phyloP scores from a whole-genome alignment of 2,329 filamentous ascomycete species.

The Colletotrichum truncatum region DNA sequence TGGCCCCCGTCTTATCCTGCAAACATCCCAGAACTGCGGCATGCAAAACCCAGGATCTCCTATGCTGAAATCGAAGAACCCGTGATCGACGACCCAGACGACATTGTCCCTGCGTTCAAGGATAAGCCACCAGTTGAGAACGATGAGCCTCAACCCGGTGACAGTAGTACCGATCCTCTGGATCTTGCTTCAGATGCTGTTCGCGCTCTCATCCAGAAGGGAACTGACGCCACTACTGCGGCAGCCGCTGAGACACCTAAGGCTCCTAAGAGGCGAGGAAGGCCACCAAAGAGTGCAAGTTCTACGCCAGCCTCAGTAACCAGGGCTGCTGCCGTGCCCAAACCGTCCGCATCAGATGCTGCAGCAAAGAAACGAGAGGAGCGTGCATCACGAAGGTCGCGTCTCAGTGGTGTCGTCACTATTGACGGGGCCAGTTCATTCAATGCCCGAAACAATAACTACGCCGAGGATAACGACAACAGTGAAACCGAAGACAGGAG shows the following conservation, averaged over 20 bases:
- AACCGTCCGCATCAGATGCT: constrained; percentile 12
- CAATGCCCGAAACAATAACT: not conserved
- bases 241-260: constrained; percentile 35
- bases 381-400: constrained; percentile 29
- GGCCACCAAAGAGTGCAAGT: constrained; percentile 49
- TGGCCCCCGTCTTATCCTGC: constrained; percentile 31
- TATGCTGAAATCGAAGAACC: constrained; percentile 59
- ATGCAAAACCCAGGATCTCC: constrained; percentile 60
- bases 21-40: constrained; percentile 58
- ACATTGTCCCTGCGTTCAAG: constrained; percentile 38
- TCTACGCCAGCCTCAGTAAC: constrained; percentile 9
- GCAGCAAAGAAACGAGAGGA: constrained; percentile 25
- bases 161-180: constrained; percentile 37
- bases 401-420: constrained; percentile 11
- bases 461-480: not conserved
- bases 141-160: constrained; percentile 14
- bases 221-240: constrained; percentile 19
- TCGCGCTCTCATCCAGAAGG: constrained; percentile 38
- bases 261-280: constrained; percentile 35
- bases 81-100: constrained; percentile 52
- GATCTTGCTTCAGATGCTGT: constrained; percentile 51
- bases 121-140: constrained; percentile 4
- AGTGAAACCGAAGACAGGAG: constrained; percentile 10
- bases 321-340: constrained; percentile 5
- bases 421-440: constrained; percentile 19